phyloP scores from a whole-genome alignment of 495 filamentous ascomycete genomes.

The Aspergillus kassunensis region DNA sequence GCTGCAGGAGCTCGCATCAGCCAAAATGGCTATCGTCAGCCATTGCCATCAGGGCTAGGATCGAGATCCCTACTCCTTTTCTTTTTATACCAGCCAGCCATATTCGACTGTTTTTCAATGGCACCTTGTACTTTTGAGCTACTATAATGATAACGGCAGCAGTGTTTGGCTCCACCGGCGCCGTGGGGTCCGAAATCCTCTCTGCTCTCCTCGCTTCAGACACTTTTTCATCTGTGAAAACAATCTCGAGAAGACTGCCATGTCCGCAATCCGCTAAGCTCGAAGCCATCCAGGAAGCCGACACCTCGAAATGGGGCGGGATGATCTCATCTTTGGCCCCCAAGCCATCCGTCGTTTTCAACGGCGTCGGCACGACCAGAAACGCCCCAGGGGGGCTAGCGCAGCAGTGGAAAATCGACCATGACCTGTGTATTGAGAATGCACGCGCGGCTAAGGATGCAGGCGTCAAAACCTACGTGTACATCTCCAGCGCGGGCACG shows the following conservation, averaged over 20 bases:
- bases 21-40: no score
- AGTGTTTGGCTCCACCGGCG: slow-evolving; percentile 55
- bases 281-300: slow-evolving; percentile 25
- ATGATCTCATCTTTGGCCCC: slow-evolving; percentile 29
- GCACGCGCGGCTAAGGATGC: slow-evolving; percentile 46
- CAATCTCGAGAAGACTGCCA: slow-evolving; percentile 55
- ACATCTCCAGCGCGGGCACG: slow-evolving; percentile 40
- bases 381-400: slow-evolving; percentile 42
- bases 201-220: slow-evolving; percentile 46
- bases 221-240: slow-evolving; percentile 43
- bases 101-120: no score
- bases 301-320: slow-evolving; percentile 32
- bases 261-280: slow-evolving; percentile 46
- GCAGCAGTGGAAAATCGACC: slow-evolving; percentile 50
- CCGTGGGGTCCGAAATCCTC: slow-evolving; percentile 55
- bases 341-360: slow-evolving; percentile 38
- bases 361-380: slow-evolving; percentile 44
- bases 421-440: slow-evolving; percentile 44
- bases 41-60: no score
- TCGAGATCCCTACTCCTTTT: no score
- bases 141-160: slow-evolving; percentile 39
- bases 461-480: slow-evolving; percentile 48
- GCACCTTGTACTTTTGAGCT: no score
- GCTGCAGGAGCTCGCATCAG: no score
- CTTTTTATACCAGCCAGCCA: no score